phyloP scores from a whole-genome alignment of 495 filamentous ascomycete genomes.

The Trypethelium eluteriae region DNA sequence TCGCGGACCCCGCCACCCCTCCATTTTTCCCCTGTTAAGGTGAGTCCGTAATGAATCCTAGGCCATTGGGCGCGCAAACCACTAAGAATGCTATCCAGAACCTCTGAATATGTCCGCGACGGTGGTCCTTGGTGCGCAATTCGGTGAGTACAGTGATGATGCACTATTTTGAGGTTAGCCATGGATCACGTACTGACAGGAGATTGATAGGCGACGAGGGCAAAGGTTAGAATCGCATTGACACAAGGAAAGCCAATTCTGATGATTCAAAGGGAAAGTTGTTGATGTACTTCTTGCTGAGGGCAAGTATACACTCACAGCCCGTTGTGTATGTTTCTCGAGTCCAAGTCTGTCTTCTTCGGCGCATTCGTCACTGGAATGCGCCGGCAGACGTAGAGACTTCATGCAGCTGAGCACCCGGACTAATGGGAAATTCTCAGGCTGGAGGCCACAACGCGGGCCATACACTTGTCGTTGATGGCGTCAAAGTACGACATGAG shows the following conservation, averaged over 20 bases:
- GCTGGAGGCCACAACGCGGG: constrained; percentile 28
- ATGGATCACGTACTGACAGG: background rate
- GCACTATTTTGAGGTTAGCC: constrained; percentile 7
- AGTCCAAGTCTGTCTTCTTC: background rate
- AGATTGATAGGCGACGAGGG: constrained; percentile 3
- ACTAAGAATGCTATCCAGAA: constrained; percentile 1
- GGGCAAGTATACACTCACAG: constrained; percentile 52
- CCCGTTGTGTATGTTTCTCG: constrained; percentile 46
- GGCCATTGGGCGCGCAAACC: background rate
- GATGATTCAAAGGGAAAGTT: constrained; percentile 54
- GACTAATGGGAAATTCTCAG: constrained; percentile 12
- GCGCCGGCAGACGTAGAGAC: background rate
- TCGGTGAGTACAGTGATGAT: background rate
- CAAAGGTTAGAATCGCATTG: constrained; percentile 25
- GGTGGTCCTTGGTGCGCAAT: constrained; percentile 19
- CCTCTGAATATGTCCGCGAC: constrained; percentile 11
- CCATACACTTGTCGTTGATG: constrained; percentile 20
- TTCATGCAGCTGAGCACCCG: constrained; percentile 50
- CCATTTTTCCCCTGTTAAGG: constrained; percentile 9
- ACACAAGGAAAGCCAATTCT: constrained; percentile 21
- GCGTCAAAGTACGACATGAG: constrained; percentile 13
- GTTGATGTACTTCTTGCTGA: constrained; percentile 57
- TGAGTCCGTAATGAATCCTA: background rate
- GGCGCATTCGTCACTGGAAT: background rate
- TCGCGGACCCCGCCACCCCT: constrained; percentile 3